Base-by-base conservation (phyloP, 768 basidiomycete species). In the Mycena epipterygia region DNA sequence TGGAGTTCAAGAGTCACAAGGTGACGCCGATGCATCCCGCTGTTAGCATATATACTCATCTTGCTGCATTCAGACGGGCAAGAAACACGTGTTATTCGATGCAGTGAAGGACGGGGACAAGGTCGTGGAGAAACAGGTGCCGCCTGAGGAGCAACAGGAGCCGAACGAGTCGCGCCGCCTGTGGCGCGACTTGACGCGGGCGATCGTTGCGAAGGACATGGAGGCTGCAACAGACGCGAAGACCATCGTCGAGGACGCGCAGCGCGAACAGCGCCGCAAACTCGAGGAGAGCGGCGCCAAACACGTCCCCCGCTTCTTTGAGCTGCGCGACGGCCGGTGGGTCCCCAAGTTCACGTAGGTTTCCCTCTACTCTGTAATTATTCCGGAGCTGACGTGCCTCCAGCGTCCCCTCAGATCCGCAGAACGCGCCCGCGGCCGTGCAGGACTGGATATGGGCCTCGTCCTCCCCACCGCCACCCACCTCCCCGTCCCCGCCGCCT, bases 211-310 rank as follows among this genome's bases (percentile, higher is more conserved):
- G 35, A 95, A 93, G 77, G 96, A 99, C 79, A 97, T 99, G 95
- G 95, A 97, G 74, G 91, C 89, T 14, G 98, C 98, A 27, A 98
- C 96, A 5, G 89, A 88, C 30, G 95, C 95, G 55, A 99, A 99
- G 86, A 89, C 89, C 3, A 86, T 87, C 16, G 94, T 99, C 0
- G 98, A 99, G 83, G 96, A 97, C 72, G 90, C 90, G 29, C 97
- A 99, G 82, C 87, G 98, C 55, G 96, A 98, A 75, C 80, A 88
- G 64, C 90, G 95, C 42, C 89, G 87, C 76, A 82, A 83, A 78
- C 85, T 93, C 70, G 96, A 97, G 67, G 93, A 93, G 76, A 88
- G 79, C 23, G 94, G 94, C 7, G 85, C 89, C 72, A 82, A 82
- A 58, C 91, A 93, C 75, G 82, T 87, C n/a, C 89, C 94, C 53